Evolutionary conservation across 2,329 filamentous ascomycete species (phyloP), one percentile per base, ranked within the genome.

Genomic region (Zarea fungicola): DNA sequence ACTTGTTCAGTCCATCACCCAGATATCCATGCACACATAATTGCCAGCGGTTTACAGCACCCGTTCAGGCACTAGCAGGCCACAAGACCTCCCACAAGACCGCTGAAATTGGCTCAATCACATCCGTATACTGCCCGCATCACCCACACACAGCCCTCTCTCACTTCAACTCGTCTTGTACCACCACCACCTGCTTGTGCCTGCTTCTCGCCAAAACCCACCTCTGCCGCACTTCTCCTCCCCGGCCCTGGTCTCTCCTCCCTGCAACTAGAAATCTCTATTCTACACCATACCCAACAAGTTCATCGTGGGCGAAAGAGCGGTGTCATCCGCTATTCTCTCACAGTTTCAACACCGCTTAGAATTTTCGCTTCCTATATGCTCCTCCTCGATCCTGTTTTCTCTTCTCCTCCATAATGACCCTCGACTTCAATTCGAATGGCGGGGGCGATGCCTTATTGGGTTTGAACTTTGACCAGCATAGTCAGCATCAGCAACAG

Each of bases 391-490:
- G 62, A 49, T 55, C 56, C 58, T 64, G 55, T 57, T 60, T 56
- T 60, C 58, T 58, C 61, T 57, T 55, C 56, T 63, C 59, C 60
- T 62, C 58, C 65, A 72, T 63, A 62, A 72, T 73, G 80, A 76
- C 74, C 68, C 76, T 78, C 72, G 77, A 83, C 63, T 84, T 79
- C 71, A 76, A 76, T 67, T 62, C 70, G 64, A 71, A 72, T 63
- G 73, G 72, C 67, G 65, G 67, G 62, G 75, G 73, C 66, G 78
- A 83, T 65, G 77, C 73, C 63, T 74, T 84, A 62, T 63, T 84
- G 62, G 80, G 83, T 62, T 71, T 83, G 62, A 75, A 69, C 58
- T 83, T 76, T 68, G 77, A 83, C 64, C 74, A 74, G 60, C 73
- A 75, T 67, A 73, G 78, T 56, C 74, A 75, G 62, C 79, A 78